Evolutionary conservation across 2,329 filamentous ascomycete species (phyloP), one percentile per base, ranked within the genome.

Genomic region (Alternaria postmessia): DNA sequence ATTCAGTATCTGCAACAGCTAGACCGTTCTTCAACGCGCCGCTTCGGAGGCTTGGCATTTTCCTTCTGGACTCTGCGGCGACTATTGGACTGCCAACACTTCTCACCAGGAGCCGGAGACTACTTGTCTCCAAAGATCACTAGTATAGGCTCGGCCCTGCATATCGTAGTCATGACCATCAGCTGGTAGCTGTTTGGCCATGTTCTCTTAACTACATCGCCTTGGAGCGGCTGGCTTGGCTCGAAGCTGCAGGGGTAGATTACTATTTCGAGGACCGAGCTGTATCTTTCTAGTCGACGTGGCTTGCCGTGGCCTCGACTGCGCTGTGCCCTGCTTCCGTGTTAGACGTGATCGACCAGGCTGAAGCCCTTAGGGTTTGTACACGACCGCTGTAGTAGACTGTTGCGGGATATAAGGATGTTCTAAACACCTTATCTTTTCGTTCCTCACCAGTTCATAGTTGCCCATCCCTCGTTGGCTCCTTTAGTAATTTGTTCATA

Each of bases 381-480:
- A 42, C 41, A 30, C 32, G 30, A 46, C 20, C 28, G 32, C 41
- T 22, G 20, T 46, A 38, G 24, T 32, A 56, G 30, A 32, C 38
- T 4, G 30, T 24, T 14, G 34, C 5, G 20, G 38, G 7, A 57
- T 61, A 61, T 61, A 61, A 61, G 22, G 24, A 49, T 49, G 24
- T 24, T 57, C 36, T 12, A 49, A 43, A 24, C 46, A 32, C 7
- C 41, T 6, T 38, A n/a, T 28, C 36, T 43, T 22, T 30, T 26
- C 20, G 16, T 24, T 48, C 22, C 18, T 53, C 8, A 46, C 16
- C 54, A 38, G 28, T 36, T 57, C 36, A 20, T 28, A 41, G 26
- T 42, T 28, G 14, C 20, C 34, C 20, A 9, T 12, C 18, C 34
- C 38, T 42, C 18, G 6, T 28, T 39, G 26, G 20, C 11, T 30